A percentile compares a stretch with the other conserved stretches of the same genome.
These are phyloP conservation scores for Calonectria pauciramosa DNA, from an alignment of 2,329 filamentous ascomycete species.

Conservation along the genomic window DNA sequence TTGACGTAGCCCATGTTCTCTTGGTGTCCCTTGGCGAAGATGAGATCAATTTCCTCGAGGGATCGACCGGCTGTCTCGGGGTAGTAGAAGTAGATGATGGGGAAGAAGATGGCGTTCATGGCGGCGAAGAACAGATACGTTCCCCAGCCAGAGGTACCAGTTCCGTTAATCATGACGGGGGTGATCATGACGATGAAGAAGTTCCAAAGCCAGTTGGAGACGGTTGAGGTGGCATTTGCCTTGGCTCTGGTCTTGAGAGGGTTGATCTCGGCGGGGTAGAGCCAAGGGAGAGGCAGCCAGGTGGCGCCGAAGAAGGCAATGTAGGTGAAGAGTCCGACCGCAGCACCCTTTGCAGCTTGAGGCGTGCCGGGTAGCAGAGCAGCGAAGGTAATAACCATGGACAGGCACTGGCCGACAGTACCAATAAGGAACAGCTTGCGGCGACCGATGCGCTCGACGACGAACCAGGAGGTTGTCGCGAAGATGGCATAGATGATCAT, in stretches of 20 bases:
- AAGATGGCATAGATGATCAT: conserved; percentile 70
- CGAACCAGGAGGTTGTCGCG: conserved; percentile 68
- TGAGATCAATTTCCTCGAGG: conserved; percentile 70
- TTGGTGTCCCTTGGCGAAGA: conserved; percentile 70
- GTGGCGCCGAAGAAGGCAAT: conserved; percentile 78
- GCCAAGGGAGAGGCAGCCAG: conserved; percentile 74
- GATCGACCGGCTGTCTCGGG: conserved; percentile 56
- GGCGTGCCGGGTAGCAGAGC: conserved; percentile 74
- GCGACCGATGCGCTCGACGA: conserved; percentile 62
- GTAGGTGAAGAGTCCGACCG: conserved; percentile 77
- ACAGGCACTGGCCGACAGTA: conserved; percentile 63
- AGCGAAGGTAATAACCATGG: conserved; percentile 73
- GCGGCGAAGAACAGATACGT: conserved; percentile 65
- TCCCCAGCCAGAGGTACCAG: conserved; percentile 58
- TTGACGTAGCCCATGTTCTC: conserved; percentile 73
- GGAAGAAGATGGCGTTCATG: conserved; percentile 66
- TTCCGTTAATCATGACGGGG: conserved; percentile 72
- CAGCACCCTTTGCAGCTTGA: conserved; percentile 75
- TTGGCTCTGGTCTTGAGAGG: conserved; percentile 61
- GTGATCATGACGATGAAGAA: conserved; percentile 72
- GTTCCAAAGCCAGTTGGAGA: conserved; percentile 69
- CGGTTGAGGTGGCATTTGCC: conserved; percentile 69
- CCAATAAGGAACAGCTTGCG: conserved; percentile 62
- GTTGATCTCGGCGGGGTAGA: conserved; percentile 69
- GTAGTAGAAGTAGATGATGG: conserved; percentile 64